Percentiles rank a stretch among this genome's conserved stretches.
Evolutionary conservation across 176 grass and related monocot genomes (phyloP).

Genomic region (Secale cereale): DNA sequence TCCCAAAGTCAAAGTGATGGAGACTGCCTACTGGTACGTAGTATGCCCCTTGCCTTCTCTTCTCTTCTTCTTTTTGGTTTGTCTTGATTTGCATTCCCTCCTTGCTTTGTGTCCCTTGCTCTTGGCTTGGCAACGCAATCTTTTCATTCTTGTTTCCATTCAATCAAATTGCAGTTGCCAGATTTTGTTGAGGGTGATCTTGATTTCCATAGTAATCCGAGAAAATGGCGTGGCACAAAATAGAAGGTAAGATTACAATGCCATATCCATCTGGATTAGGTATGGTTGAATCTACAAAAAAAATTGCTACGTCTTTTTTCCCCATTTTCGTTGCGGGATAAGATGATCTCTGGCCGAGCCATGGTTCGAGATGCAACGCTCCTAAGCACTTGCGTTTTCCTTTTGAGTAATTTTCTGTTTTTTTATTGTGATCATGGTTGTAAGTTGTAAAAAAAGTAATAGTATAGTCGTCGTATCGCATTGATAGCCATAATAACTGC

Average conservation of each 20-base stretch:
- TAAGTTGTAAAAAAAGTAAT: too few relatives aligned
- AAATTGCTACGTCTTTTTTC: too few relatives aligned
- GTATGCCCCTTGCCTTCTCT: background rate
- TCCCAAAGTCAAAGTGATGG: conserved; percentile 37
- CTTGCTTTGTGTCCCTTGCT: background rate
- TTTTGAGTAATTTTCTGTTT: too few relatives aligned
- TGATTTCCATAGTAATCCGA: background rate
- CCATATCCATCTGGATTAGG: background rate
- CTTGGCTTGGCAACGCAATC: background rate
- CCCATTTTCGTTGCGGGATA: too few relatives aligned
- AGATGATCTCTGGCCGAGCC: too few relatives aligned
- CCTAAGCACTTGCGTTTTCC: too few relatives aligned
- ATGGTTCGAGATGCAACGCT: too few relatives aligned
- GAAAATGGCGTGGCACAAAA: too few relatives aligned
- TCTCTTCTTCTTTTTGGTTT: background rate
- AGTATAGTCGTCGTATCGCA: too few relatives aligned
- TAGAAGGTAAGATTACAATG: background rate
- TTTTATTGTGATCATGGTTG: too few relatives aligned
- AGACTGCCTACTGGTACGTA: background rate
- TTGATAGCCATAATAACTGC: too few relatives aligned
- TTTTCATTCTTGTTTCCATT: background rate
- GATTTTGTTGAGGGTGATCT: background rate
- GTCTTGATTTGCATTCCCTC: background rate
- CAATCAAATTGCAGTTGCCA: background rate
- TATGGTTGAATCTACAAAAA: too few relatives aligned